These are phyloP conservation scores for Gaeumannomyces sp. DNA, from an alignment of 2,329 filamentous ascomycete species.

Conservation along the genomic window DNA sequence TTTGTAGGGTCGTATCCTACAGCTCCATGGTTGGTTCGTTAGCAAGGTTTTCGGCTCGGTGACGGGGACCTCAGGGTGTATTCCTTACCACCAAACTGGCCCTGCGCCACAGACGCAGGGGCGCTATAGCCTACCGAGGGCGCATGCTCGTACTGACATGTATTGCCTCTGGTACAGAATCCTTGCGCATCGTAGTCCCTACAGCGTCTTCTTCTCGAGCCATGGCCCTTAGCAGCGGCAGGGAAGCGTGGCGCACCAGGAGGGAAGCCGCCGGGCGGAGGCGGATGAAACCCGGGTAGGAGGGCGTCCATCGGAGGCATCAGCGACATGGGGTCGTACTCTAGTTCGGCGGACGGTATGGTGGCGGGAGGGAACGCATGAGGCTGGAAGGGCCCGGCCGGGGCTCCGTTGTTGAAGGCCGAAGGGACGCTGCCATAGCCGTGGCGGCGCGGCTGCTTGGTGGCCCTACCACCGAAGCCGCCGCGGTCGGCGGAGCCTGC, in stretches of 20 bases:
- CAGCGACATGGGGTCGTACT: slow-evolving; percentile 3
- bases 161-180: slow-evolving; percentile 60
- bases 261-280: slow-evolving; percentile 27
- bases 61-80: not conserved
- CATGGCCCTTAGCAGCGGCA: slow-evolving; percentile 14
- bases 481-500: slow-evolving; percentile 22
- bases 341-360: not conserved
- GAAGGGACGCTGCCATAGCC: slow-evolving; percentile 23
- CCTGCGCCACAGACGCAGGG: not conserved
- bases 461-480: slow-evolving; percentile 33
- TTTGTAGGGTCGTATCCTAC: slow-evolving; percentile 55
- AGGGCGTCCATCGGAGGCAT: slow-evolving; percentile 3
- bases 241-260: slow-evolving; percentile 23
- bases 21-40: slow-evolving; percentile 8
- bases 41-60: not conserved
- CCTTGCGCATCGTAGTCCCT: slow-evolving; percentile 68
- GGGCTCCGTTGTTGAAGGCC: not conserved
- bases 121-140: slow-evolving; percentile 1
- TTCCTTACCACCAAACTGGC: slow-evolving; percentile 5
- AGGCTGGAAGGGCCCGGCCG: not conserved
- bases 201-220: slow-evolving; percentile 45
- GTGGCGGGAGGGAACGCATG: not conserved
- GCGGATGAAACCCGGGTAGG: not conserved
- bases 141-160: slow-evolving; percentile 65
- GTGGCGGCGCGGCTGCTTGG: slow-evolving; percentile 56